Evolutionary conservation across 2,329 filamentous ascomycete species (phyloP), one percentile per base, ranked within the genome.

Genomic region (Trichoderma sp.): DNA sequence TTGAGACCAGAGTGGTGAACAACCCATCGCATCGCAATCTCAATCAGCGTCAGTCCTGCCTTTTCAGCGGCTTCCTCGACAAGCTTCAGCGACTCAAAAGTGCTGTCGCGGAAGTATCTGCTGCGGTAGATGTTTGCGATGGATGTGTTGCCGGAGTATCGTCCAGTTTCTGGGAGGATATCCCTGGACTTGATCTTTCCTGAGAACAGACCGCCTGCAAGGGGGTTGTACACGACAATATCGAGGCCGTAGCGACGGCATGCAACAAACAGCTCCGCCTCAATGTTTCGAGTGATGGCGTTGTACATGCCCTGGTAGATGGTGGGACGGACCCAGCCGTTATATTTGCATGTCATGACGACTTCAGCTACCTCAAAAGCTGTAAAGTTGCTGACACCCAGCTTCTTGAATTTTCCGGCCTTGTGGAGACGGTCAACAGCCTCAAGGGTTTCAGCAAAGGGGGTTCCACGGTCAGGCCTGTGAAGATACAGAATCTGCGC

Each of bases 291-390:
- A 26, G 90, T 93, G 75, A 95, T 92, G 71, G 88, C 89, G 80
- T 95, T 95, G 82, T 95, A 95, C 92, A 97, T 95, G 76, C 87
- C 94, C 81, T 96, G 93, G 81, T 93, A 97, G 70, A 97, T 89
- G 0, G 92, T 94, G 1, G 94, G 94, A 50, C 91, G 88, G 17
- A 97, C 92, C 93, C 93, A 97, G 73, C 88, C 88, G 77, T 93
- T 91, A 82, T 92, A 89, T 76, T 91, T 91, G 85, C 92, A 95
- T 50, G 90, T 91, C 80, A 93, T 88, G 71, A 92, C 91, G 11
- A 97, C 88, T 82, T 97, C 94, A 0, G 94, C 94, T 11, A 97
- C 92, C 80, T 97, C 94, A 78, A 92, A 96, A 0, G 94, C 91
- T 0, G 94, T 93, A 79, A 91, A 97, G 82, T 97, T 97, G 76